phyloP scores from a whole-genome alignment of 1,139 yeast genomes.

The Pichia sp. region DNA sequence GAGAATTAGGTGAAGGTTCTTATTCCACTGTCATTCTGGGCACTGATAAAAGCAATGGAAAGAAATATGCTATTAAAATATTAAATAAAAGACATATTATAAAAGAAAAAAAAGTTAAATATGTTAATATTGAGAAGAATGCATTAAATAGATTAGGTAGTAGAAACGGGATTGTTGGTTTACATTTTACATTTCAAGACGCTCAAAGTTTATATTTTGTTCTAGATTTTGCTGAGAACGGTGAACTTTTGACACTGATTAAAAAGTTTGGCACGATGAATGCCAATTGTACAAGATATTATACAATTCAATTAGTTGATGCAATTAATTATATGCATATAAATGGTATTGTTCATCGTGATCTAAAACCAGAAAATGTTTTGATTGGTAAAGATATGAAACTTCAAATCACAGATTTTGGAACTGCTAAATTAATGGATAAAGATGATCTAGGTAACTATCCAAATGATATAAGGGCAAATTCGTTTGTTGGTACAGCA shows the following conservation, averaged over 20 bases:
- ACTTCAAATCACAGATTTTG: conserved; percentile 93
- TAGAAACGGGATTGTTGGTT: conserved; percentile 62
- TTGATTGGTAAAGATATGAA: conserved; percentile 75
- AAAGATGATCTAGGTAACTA: conserved; percentile 40
- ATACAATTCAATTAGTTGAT: conserved; percentile 71
- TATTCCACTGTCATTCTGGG: conserved; percentile 73
- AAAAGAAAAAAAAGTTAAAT: conserved; percentile 71
- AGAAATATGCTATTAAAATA: conserved; percentile 68
- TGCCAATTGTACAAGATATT: conserved; percentile 47
- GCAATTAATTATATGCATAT: conserved; percentile 80
- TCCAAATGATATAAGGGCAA: conserved; percentile 62
- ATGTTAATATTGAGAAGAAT: conserved; percentile 72
- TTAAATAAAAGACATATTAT: conserved; percentile 70
- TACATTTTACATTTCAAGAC: conserved; percentile 76
- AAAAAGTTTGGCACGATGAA: conserved; percentile 52
- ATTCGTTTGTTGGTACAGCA: conserved; percentile 73
- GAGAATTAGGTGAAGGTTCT: conserved; percentile 74
- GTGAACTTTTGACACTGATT: conserved; percentile 61
- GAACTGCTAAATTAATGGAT: conserved; percentile 83
- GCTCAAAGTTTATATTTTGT: conserved; percentile 66
- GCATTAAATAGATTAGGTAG: conserved; percentile 66
- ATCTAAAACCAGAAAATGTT: conserved; percentile 90
- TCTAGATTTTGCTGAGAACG: conserved; percentile 74
- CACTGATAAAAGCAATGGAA: conserved; percentile 48
- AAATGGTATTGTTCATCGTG: conserved; percentile 87